Conservation (phyloP, 441 rosid species). For the Corymbia calophylla region DNA sequence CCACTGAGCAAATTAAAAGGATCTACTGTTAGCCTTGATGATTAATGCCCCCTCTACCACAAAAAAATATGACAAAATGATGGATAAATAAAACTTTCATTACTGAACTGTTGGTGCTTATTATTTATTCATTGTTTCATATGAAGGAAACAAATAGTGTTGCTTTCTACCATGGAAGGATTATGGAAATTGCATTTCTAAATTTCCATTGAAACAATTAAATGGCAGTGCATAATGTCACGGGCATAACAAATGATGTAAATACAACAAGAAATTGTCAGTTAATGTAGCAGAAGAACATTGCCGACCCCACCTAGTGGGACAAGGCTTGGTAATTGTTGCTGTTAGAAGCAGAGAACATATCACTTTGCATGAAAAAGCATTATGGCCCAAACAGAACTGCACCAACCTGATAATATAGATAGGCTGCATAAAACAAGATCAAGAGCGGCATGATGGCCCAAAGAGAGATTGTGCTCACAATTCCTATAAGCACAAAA, state of each 20-base stretch:
- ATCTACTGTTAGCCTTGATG: not conserved
- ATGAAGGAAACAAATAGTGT: not conserved
- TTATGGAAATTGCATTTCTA: not conserved
- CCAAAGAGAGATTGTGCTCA: conserved; percentile 98
- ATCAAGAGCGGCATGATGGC: conserved; percentile 95
- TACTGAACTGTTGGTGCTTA: not conserved
- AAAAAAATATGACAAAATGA: not conserved
- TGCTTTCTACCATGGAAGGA: not conserved
- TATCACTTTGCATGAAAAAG: not conserved
- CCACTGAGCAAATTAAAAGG: not conserved
- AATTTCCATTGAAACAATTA: not conserved
- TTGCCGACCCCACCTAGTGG: not conserved
- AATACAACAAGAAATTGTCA: not conserved
- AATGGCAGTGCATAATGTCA: not conserved
- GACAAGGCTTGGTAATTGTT: not conserved
- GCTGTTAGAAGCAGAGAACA: not conserved
- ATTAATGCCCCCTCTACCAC: not conserved
- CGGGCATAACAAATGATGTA: not conserved
- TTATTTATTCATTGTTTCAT: not conserved
- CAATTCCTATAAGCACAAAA: conserved; percentile 82
- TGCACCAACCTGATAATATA: conserved; percentile 83
- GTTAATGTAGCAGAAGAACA: not conserved
- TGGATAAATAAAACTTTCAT: not conserved
- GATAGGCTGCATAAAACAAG: conserved; percentile 86
- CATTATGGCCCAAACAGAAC: not conserved